These are phyloP conservation scores for Sugiyamaella qingdaonensis DNA, from an alignment of 805 yeast species.

Conservation along the genomic window DNA sequence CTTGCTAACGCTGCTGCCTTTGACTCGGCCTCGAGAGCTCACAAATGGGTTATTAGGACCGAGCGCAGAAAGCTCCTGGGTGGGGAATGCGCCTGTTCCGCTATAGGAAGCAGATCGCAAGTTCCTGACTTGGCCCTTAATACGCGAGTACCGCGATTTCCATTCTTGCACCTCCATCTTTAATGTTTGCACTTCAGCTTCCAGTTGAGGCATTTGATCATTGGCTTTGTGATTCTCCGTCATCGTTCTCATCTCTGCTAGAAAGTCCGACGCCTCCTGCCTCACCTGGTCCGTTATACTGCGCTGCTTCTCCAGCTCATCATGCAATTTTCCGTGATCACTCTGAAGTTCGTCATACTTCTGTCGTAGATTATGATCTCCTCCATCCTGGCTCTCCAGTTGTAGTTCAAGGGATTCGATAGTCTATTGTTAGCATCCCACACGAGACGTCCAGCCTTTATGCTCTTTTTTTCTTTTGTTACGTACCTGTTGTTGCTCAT, in stretches of 20 bases:
- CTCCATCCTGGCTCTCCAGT: slow-evolving; percentile 6
- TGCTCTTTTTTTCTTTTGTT: neutral
- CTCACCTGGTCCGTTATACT: slow-evolving; percentile 36
- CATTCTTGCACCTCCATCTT: slow-evolving; percentile 35
- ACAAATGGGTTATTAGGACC: slow-evolving; percentile 19
- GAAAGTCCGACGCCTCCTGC: slow-evolving; percentile 33
- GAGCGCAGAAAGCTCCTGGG: slow-evolving; percentile 8
- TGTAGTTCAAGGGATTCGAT: neutral
- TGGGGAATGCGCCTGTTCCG: slow-evolving; percentile 10
- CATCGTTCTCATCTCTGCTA: slow-evolving; percentile 37
- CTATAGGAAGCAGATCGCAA: slow-evolving; percentile 24
- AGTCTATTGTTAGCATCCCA: neutral
- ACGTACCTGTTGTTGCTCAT: slow-evolving; percentile 5
- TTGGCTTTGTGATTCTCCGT: slow-evolving; percentile 25
- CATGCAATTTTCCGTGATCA: slow-evolving; percentile 23
- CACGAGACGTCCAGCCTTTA: neutral
- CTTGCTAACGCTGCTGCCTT: slow-evolving; percentile 23
- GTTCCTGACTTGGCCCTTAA: slow-evolving; percentile 28
- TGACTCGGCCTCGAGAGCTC: slow-evolving; percentile 28
- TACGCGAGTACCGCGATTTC: slow-evolving; percentile 31
- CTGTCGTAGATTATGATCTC: slow-evolving; percentile 10
- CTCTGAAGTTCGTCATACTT: slow-evolving; percentile 21
- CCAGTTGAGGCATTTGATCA: slow-evolving; percentile 21
- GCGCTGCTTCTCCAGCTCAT: slow-evolving; percentile 24
- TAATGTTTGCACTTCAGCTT: slow-evolving; percentile 25